Percentiles rank a stretch among this genome's conserved stretches.
phyloP scores from a whole-genome alignment of 148 eudicot species.

The Suaeda aralocaspica region DNA sequence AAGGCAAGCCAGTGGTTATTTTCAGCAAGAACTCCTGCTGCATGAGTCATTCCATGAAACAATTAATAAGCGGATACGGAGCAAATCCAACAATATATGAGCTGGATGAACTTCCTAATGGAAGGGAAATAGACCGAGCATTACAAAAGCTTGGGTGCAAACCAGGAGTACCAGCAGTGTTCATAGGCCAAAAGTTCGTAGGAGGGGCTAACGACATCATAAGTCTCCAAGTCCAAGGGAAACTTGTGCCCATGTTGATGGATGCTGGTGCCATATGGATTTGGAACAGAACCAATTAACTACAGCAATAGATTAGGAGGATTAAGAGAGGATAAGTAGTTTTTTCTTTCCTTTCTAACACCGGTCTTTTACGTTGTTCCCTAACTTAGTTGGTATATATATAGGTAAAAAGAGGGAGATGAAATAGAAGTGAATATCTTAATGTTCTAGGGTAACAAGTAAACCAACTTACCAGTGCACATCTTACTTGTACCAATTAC shows the following conservation, averaged over 20 bases:
- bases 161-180: constrained; percentile 39
- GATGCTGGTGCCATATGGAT: constrained; percentile 40
- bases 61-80: constrained; percentile 33
- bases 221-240: constrained; percentile 41
- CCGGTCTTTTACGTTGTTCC: background rate
- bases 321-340: constrained; percentile 9
- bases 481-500: constrained; percentile 15
- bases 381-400: constrained; percentile 12
- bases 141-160: constrained; percentile 37
- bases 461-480: constrained; percentile 16
- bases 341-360: background rate
- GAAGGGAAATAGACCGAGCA: constrained; percentile 39
- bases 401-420: background rate
- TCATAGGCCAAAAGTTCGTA: constrained; percentile 40
- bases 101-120: constrained; percentile 38
- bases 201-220: constrained; percentile 44
- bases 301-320: background rate
- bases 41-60: constrained; percentile 40
- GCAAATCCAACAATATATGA: constrained; percentile 38
- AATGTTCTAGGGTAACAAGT: background rate
- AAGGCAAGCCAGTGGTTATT: constrained; percentile 33
- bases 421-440: constrained; percentile 7
- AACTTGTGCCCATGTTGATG: constrained; percentile 36
- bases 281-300: constrained; percentile 34
- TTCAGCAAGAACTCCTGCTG: constrained; percentile 40